These are phyloP conservation scores for Xenoacremonium recifei DNA, from an alignment of 2,329 filamentous ascomycete species.

Conservation along the genomic window DNA sequence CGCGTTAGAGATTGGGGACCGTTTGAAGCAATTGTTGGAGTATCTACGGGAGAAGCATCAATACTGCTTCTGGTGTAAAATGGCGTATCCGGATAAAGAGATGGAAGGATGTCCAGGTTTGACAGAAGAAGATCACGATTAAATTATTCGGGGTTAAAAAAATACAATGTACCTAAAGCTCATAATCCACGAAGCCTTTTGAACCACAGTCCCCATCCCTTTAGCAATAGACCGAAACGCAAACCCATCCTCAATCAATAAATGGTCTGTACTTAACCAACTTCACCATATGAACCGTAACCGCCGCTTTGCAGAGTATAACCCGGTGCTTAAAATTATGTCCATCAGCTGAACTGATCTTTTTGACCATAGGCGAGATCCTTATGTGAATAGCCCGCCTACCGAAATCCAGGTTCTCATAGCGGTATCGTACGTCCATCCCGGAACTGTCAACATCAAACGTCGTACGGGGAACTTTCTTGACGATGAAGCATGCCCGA, in stretches of 20 bases:
- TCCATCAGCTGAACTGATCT: not conserved
- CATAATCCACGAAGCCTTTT: too few species aligned
- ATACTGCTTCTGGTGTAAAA: slow-evolving; percentile 98
- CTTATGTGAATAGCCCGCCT: too few species aligned
- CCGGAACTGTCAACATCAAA: too few species aligned
- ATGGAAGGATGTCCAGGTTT: slow-evolving; percentile 90
- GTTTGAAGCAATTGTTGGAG: slow-evolving; percentile 62
- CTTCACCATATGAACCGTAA: too few species aligned
- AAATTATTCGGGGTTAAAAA: slow-evolving; percentile 2
- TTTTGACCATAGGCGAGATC: not conserved
- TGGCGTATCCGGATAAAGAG: slow-evolving; percentile 65
- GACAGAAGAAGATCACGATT: slow-evolving; percentile 78
- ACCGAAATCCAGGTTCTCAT: too few species aligned
- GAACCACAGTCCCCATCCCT: not conserved
- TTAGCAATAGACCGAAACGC: too few species aligned
- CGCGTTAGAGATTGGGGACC: slow-evolving; percentile 63
- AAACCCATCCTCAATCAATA: too few species aligned
- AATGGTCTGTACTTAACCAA: too few species aligned
- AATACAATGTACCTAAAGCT: too few species aligned
- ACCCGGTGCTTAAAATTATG: not conserved
- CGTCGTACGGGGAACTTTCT: not conserved
- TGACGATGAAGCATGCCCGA: not conserved
- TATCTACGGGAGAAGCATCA: slow-evolving; percentile 68
- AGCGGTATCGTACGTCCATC: too few species aligned
- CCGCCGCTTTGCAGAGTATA: not conserved